Evolutionary conservation across 495 filamentous ascomycete genomes (phyloP).

Genomic region (Xanthoparmelia taractica): DNA sequence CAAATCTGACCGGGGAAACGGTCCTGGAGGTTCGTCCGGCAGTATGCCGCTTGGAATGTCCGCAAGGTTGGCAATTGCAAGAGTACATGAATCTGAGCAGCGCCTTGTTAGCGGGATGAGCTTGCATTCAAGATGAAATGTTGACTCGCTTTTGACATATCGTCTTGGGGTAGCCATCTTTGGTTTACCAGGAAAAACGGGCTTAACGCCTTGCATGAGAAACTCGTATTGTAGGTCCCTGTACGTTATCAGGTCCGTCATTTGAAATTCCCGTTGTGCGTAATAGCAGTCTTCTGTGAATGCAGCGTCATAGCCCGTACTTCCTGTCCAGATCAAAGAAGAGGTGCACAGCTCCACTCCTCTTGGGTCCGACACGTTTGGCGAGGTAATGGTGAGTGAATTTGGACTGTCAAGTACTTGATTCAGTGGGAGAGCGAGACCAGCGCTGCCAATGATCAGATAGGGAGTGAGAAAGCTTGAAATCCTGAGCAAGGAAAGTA

Average conservation of each 20-base stretch:
- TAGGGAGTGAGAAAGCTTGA: background rate
- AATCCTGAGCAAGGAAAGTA: no score
- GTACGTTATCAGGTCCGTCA: background rate
- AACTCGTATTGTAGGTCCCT: background rate
- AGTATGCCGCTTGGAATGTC: constrained; percentile 2
- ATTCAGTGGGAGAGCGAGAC: constrained; percentile 2
- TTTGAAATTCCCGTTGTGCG: background rate
- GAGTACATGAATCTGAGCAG: constrained; percentile 2
- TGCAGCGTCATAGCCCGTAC: no score
- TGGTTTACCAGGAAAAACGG: background rate
- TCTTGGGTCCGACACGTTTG: background rate
- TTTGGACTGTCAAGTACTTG: background rate
- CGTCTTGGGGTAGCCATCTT: constrained; percentile 7
- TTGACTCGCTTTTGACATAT: constrained; percentile 5
- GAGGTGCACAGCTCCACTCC: background rate
- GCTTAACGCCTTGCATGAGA: background rate
- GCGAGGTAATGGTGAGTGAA: background rate
- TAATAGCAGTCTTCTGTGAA: background rate
- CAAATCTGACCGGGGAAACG: constrained; percentile 7
- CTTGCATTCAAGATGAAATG: background rate
- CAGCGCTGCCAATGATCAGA: background rate
- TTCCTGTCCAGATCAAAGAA: background rate
- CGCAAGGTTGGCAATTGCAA: constrained; percentile 8
- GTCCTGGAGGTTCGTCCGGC: constrained; percentile 3
- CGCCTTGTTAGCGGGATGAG: background rate